A percentile compares a stretch with the other conserved stretches of the same genome.
Conservation (phyloP, 352 stramenopile species). For the Globisporangium recalcitrans region DNA sequence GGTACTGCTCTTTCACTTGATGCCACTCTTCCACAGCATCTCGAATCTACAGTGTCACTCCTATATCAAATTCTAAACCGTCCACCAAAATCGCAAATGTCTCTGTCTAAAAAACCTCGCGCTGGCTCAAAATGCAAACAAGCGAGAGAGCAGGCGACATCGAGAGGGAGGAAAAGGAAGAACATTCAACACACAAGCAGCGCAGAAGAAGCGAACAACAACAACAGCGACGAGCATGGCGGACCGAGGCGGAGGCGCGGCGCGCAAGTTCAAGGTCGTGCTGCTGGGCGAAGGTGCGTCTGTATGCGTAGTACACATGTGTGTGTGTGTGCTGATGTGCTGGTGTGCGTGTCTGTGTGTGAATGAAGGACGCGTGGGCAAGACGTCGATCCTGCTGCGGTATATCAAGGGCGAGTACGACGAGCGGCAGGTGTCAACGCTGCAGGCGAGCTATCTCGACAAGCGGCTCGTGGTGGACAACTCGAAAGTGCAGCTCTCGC, state of each 20-base stretch:
- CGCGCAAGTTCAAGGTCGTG: constrained; percentile 83
- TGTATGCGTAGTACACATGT: not conserved
- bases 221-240: constrained; percentile 7
- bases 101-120: too few species aligned
- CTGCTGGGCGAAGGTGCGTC: constrained; percentile 75
- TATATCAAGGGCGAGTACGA: constrained; percentile 93
- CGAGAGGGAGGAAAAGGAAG: constrained; percentile 8
- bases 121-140: not conserved
- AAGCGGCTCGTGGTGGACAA: constrained; percentile 87
- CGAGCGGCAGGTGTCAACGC: constrained; percentile 88
- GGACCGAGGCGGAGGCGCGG: constrained; percentile 19
- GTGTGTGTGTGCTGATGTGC: not conserved
- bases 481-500: constrained; percentile 67
- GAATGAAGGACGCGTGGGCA: constrained; percentile 86
- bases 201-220: too few species aligned
- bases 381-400: constrained; percentile 92
- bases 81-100: too few species aligned
- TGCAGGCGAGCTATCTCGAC: constrained; percentile 92
- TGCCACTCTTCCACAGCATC: too few species aligned
- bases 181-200: too few species aligned
- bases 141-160: not conserved
- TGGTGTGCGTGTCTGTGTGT: not conserved
- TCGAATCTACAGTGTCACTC: too few species aligned
- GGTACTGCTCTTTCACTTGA: too few species aligned
- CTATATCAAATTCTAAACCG: too few species aligned